These are phyloP conservation scores for Aspergillus piperis DNA, from an alignment of 2,329 filamentous ascomycete genomes.

Conservation along the genomic window DNA sequence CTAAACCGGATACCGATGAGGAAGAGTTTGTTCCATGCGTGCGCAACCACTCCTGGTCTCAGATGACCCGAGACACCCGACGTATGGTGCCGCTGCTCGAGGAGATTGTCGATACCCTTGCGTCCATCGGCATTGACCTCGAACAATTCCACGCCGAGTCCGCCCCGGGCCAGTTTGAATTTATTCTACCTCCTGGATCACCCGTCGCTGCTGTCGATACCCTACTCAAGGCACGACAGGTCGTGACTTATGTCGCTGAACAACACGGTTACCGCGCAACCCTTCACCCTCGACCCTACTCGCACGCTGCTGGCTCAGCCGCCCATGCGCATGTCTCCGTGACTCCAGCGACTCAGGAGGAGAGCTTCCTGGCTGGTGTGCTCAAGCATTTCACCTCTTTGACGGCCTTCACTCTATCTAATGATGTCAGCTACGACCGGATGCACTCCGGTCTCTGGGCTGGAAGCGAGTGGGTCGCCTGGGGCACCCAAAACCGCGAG, in stretches of 20 bases:
- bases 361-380: slow-evolving; percentile 70
- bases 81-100: slow-evolving; percentile 61
- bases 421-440: slow-evolving; percentile 68
- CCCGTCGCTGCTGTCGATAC: slow-evolving; percentile 71
- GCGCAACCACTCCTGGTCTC: slow-evolving; percentile 70
- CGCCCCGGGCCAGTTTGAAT: slow-evolving; percentile 74
- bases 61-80: slow-evolving; percentile 63
- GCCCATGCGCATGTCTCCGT: slow-evolving; percentile 67
- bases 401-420: slow-evolving; percentile 68
- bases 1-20: slow-evolving; percentile 29
- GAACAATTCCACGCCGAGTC: slow-evolving; percentile 76
- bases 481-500: slow-evolving; percentile 82
- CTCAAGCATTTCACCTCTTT: slow-evolving; percentile 66
- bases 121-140: slow-evolving; percentile 63
- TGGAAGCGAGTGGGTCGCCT: slow-evolving; percentile 75
- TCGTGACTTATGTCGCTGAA: slow-evolving; percentile 66
- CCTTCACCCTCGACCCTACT: slow-evolving; percentile 68
- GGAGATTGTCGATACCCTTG: slow-evolving; percentile 64
- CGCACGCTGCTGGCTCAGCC: slow-evolving; percentile 61
- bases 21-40: slow-evolving; percentile 51
- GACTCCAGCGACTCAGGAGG: slow-evolving; percentile 53
- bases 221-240: slow-evolving; percentile 69
- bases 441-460: slow-evolving; percentile 71
- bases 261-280: slow-evolving; percentile 67
- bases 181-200: slow-evolving; percentile 65